Evolutionary conservation across 78 protist genomes (phyloP).

Genomic region (Dictyostelium purpureum): DNA sequence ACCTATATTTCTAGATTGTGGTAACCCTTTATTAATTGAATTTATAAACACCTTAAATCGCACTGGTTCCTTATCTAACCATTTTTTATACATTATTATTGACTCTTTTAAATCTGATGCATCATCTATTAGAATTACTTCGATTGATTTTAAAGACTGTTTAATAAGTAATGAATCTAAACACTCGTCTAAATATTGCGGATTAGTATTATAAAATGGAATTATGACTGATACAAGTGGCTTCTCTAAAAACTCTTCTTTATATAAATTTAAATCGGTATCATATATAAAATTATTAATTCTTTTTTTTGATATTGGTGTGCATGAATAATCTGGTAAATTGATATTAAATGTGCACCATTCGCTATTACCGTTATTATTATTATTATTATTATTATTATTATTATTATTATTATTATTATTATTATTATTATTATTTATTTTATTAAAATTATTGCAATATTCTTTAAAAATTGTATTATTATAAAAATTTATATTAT

Average conservation of each 20-base stretch:
- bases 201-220: conserved; percentile 29
- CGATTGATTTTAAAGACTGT: conserved; percentile 45
- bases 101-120: neutral
- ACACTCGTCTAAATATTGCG: conserved; percentile 20
- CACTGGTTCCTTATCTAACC: neutral
- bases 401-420: neutral
- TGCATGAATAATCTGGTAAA: conserved; percentile 34
- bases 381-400: neutral
- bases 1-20: conserved; percentile 44
- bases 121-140: conserved; percentile 34
- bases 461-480: neutral
- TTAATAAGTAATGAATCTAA: neutral
- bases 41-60: neutral
- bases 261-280: neutral
- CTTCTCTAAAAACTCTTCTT: no score
- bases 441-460: neutral
- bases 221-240: conserved; percentile 32
- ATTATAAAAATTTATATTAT: no score
- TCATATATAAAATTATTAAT: neutral
- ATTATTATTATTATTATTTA: neutral
- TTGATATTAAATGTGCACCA: neutral
- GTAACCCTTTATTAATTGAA: conserved; percentile 20
- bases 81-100: neutral
- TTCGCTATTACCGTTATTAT: neutral
- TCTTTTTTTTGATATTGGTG: conserved; percentile 11